Evolutionary conservation across 306 rosid species (phyloP), one percentile per base, ranked within the genome.

Genomic region (Vachellia pachyceras): DNA sequence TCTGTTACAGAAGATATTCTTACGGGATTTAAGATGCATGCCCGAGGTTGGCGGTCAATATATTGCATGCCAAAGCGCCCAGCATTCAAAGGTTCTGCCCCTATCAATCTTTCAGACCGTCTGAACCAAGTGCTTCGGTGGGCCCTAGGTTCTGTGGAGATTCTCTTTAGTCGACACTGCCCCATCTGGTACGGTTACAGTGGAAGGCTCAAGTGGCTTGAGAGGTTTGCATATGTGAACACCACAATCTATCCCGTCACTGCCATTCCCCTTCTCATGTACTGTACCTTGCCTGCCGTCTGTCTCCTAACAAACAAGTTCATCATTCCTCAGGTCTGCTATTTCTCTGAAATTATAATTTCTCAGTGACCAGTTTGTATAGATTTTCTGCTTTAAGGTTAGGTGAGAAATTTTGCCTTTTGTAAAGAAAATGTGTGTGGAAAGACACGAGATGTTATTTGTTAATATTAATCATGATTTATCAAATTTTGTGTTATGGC

Each of bases 1-100:
- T 95, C 99, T 0, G 99, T 95, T 74, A 95, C 99, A 15, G 99
- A 95, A 87, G 99, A 95, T 90, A 95, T 95, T 87, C 97, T 95
- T 20, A 95, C 99, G 2, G 99, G 99, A 82, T 95, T 95, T 79
- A 95, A 95, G 89, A 95, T 95, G 99, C 99, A 95, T 45, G 97
- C 99, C 36, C 98, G 99, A 10, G 99, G 99, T 36, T 95, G 99
- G 99, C 87, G 99, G 72, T 95, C 99, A 2, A 87, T 95, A 78
- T 95, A 95, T 84, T 93, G 99, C 88, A 95, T 91, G 82, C 99
- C 99, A 6, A 82, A 91, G 88, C 98, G 79, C 10, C 79, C 99
- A 1, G 99, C 99, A 47, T 95, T 95, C 81, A 95, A 95, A 86
- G 99, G 99, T 67, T 95, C 99, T 47, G 99, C 98, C 79, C 99